Base-by-base conservation (phyloP, 139 green algal genomes). In the Chara braunii region DNA sequence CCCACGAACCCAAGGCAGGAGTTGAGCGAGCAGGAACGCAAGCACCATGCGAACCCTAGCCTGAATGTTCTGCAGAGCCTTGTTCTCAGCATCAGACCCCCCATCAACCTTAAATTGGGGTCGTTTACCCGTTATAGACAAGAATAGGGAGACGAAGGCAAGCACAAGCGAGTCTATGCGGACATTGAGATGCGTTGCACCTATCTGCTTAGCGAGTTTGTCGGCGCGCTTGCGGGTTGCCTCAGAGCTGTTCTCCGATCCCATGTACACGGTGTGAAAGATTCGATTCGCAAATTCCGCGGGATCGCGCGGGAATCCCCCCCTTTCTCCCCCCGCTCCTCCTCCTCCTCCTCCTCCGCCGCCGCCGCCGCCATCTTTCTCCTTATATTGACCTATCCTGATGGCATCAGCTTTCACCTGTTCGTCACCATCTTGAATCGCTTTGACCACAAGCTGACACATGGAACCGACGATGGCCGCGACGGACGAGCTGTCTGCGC, bases 21-120 rank as follows among this genome's bases (percentile, higher is more conserved):
- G 52, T 30, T 73, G 59, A 23, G 78, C 78, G 31, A 84, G 24
- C 23, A 84, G 54, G 81, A 96, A 99, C 1, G 90, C 83, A 14
- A 95, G 35, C 33, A 99, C 92, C 92, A 99, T 99, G 60, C 92
- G 82, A 43, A 97, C 77, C 9, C 91, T 78, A 0, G 92, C 92
- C 69, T 89, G 82, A 53, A 95, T 90, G 78, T 94, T 95, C 77
- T 96, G 91, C 66, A 97, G 81, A 2, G 92, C 93, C 40, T 95
- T 78, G 78, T 97, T 95, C 79, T 99, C 92, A 0, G 81, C 72
- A 3, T 42, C 51, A 42, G 34, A 86, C 45, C 93, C 93, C 1
- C 93, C 90, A 56, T 95, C 74, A 12, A 77, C 43, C 65, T 78
- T 77, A 80, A 94, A 98, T 8, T 60, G 56, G 0, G 91, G 89